Conservation (phyloP, 2,329 filamentous ascomycete genomes). For the Talaromyces rugulosus region DNA sequence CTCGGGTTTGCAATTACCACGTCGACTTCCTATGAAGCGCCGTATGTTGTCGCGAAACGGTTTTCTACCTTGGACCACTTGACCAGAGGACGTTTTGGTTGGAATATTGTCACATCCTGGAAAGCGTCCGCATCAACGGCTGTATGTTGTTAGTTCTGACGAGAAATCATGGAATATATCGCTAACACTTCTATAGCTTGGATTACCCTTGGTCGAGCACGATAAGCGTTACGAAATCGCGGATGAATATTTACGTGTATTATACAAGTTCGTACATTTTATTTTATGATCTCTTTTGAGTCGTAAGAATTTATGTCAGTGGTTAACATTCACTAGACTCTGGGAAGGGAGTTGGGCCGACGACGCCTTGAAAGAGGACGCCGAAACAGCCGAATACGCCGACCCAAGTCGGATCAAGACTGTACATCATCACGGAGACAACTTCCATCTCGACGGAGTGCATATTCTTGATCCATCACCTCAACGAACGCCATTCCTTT, state of each 20-base stretch:
- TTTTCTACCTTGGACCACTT: conserved; percentile 65
- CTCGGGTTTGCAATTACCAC: conserved; percentile 66
- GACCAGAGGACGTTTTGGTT: conserved; percentile 57
- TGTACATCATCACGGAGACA: conserved; percentile 63
- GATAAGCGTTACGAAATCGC: conserved; percentile 62
- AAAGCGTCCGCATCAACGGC: conserved; percentile 63
- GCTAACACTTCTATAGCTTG: conserved; percentile 17
- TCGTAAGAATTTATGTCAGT: background rate
- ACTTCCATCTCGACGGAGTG: conserved; percentile 60
- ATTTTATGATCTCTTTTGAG: background rate
- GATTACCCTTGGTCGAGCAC: conserved; percentile 48
- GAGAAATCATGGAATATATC: background rate
- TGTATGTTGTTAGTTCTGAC: conserved; percentile 53
- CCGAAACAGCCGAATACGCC: conserved; percentile 53
- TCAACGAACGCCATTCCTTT: conserved; percentile 63
- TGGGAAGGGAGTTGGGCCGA: conserved; percentile 64
- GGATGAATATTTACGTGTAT: conserved; percentile 61
- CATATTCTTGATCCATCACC: conserved; percentile 64
- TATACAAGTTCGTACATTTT: conserved; percentile 50
- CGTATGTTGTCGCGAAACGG: conserved; percentile 64
- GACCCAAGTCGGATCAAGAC: conserved; percentile 55
- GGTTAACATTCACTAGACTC: conserved; percentile 25
- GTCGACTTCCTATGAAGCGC: conserved; percentile 65
- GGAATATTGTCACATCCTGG: conserved; percentile 65
- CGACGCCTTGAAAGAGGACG: conserved; percentile 59